Evolutionary conservation across 179 eudicot species (phyloP), one percentile per base, ranked within the genome.

Genomic region (Drosera spatulata): DNA sequence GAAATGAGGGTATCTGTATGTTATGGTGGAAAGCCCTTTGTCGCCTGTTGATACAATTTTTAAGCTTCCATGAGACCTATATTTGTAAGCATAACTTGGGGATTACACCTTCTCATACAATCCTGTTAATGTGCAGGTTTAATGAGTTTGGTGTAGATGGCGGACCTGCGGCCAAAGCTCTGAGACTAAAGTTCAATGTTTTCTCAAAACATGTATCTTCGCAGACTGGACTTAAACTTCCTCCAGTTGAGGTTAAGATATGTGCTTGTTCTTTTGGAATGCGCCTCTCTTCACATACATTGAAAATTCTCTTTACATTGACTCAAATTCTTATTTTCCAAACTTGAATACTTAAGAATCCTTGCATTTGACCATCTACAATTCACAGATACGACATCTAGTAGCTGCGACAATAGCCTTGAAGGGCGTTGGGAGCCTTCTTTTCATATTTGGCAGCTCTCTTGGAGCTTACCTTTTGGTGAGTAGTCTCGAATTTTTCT

Each of bases 381-480:
- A 46, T 62, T 52, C 55, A 43, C 80, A 91, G 97, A 67, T 83
- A 64, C 80, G 82, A 75, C 61, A 71, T 61, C 60, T 88, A 39
- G 73, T 87, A 5, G 82, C 88, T 55, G 88, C 77, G 1, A 74
- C 86, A 33, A 67, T 91, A 49, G 80, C 79, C 45, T 14, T 81
- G 69, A 91, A 85, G 81, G 88, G 78, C 45, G 59, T 85, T 45
- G 96, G 97, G 22, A 78, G 97, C 69, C 67, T 91, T 67, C 80
- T 87, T 52, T 91, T 91, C 62, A 69, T 84, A 42, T 58, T 87
- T 60, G 96, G 85, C 68, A 87, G 85, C 77, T 67, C 96, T 53
- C 50, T 85, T 59, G 97, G 97, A 52, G 96, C 97, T 61, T 62
- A 57, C 62, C 82, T 91, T 41, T 66, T 91, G 85, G 97, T 91